phyloP scores from a whole-genome alignment of 164 flowering plant genomes.

The Taxillus chinensis region DNA sequence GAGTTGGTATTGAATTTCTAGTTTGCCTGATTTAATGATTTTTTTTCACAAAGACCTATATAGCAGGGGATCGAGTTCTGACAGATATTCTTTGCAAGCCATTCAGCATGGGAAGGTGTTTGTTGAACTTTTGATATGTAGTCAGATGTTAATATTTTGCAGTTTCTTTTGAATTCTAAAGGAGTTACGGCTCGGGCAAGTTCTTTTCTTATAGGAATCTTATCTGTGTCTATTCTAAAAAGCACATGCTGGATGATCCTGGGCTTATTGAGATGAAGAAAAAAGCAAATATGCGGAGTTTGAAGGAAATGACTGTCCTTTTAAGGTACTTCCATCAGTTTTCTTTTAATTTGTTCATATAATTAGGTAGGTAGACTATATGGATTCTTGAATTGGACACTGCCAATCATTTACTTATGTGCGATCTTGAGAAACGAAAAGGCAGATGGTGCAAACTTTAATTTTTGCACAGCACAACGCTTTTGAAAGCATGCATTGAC shows the following conservation, averaged over 20 bases:
- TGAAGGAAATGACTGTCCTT: slow-evolving; percentile 87
- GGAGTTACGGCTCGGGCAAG: neutral
- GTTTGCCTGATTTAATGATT: slow-evolving; percentile 10
- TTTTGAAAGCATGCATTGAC: too few relatives aligned
- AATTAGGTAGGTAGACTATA: neutral
- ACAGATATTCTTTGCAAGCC: slow-evolving; percentile 98
- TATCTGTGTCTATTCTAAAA: slow-evolving; percentile 89
- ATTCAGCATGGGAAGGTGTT: slow-evolving; percentile 97
- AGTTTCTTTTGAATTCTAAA: neutral
- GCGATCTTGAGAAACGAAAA: too few relatives aligned
- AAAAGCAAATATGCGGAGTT: slow-evolving; percentile 71
- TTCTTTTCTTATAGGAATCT: slow-evolving; percentile 57
- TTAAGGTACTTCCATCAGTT: slow-evolving; percentile 46
- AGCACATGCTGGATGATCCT: slow-evolving; percentile 86
- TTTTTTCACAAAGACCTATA: slow-evolving; percentile 47
- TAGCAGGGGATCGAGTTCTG: slow-evolving; percentile 96
- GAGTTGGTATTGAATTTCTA: neutral
- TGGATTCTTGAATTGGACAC: neutral
- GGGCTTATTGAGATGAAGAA: slow-evolving; percentile 78
- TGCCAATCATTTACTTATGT: too few relatives aligned
- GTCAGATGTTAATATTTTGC: neutral
- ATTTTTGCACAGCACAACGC: too few relatives aligned
- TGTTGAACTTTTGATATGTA: neutral
- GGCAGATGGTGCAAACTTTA: too few relatives aligned
- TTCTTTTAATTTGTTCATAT: neutral